Conservation (phyloP, 2,329 filamentous ascomycete genomes). For the Drechmeria coniospora region DNA sequence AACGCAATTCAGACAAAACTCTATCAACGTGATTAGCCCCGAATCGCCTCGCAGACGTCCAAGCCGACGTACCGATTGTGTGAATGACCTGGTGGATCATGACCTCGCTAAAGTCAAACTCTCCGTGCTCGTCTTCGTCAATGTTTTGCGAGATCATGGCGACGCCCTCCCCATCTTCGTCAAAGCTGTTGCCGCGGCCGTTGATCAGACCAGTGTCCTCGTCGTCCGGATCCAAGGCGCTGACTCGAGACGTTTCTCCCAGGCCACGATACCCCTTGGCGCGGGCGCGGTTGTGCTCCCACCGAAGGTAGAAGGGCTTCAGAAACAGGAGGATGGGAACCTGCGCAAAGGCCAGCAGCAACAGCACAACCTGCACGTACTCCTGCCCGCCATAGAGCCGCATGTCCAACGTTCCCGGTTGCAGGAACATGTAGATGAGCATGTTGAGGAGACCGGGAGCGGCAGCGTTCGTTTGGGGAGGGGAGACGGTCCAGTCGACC, state of each 20-base stretch:
- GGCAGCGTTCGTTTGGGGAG: conserved; percentile 27
- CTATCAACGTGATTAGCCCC: conserved; percentile 33
- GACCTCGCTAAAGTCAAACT: conserved; percentile 91
- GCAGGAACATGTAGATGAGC: conserved; percentile 99
- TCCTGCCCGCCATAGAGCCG: conserved; percentile 67
- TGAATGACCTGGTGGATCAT: conserved; percentile 99
- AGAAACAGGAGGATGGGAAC: conserved; percentile 85
- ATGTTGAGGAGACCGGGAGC: conserved; percentile 92
- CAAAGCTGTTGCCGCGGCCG: conserved; percentile 41
- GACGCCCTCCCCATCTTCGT: conserved; percentile 62
- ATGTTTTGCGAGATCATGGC: conserved; percentile 84
- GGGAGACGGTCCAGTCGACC: too few species aligned
- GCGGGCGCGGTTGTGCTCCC: conserved; percentile 80
- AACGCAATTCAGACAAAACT: conserved; percentile 98
- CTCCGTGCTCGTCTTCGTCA: conserved; percentile 73
- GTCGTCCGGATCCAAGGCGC: conserved; percentile 79
- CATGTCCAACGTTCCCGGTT: conserved; percentile 60
- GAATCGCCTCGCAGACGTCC: neutral
- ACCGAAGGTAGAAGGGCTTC: conserved; percentile 89
- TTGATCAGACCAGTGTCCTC: conserved; percentile 41
- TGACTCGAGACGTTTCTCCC: conserved; percentile 75
- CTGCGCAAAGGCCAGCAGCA: conserved; percentile 70
- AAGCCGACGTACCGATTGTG: conserved; percentile 63
- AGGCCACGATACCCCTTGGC: conserved; percentile 85
- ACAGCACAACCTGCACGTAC: conserved; percentile 57